Base-by-base conservation (phyloP, 495 filamentous ascomycete species). In the Aspergillus hancockii region DNA sequence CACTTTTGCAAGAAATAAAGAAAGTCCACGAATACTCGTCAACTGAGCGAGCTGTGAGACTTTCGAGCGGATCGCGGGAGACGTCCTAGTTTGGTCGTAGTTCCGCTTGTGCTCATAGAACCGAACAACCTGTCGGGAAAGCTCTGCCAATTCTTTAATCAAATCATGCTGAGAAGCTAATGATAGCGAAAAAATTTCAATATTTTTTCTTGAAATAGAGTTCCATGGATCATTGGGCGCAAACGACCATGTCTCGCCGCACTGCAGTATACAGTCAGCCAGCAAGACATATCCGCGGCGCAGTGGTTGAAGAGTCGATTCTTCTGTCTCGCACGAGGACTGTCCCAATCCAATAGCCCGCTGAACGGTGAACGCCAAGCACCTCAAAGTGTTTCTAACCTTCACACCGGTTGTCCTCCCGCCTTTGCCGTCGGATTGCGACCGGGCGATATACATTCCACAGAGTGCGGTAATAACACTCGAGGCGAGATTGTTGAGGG, bases 381-480 rank as follows among this genome's bases (percentile, higher is more conserved):
- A 55, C 7, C 55, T 58, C 22, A 78, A 58, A 7, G 71, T 64
- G 18, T 71, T 57, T 31, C 70, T 57, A 16, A 74, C 66, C 61
- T 67, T 67, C 28, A 67, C 61, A 13, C 65, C 63, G 21, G 60
- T 55, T 12, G 36, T 22, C 10, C 47, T 57, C 8, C 70, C 58
- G 13, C 30, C 38, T 3, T 55, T 38, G 34, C 54, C 59, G n/a
- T 59, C 14, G 6, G 62, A 57, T 54, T 70, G 69, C 55, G 71
- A 74, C 25, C 75, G 71, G 21, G 72, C 70, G 28, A 78, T 71
- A 47, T 71, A 72, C 70, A 80, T 78, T 9, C 75, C 74, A 54
- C 77, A 79, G 40, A 80, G 63, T 4, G 73, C 74, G 46, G 66
- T 69, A 28, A 77, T 58, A 13, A 80, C 67, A 58, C 77, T 80